Percentiles rank a stretch among this genome's conserved stretches.
phyloP scores from a whole-genome alignment of 108 stramenopile species.

The Stephanodiscus minutulus region DNA sequence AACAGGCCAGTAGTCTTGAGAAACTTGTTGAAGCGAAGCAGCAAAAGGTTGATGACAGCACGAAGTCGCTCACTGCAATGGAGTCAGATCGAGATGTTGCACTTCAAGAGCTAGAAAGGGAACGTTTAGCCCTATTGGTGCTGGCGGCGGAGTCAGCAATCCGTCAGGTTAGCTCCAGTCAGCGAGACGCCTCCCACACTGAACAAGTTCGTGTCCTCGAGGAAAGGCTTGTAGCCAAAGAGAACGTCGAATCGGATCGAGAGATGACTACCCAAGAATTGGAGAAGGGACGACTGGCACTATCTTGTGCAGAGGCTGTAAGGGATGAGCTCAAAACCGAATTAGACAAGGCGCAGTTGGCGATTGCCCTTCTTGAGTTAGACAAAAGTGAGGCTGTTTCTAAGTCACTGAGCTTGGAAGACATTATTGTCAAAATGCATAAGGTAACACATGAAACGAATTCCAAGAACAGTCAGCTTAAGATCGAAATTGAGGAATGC shows the following conservation, averaged over 20 bases:
- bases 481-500: background rate
- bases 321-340: background rate
- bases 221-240: background rate
- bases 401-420: background rate
- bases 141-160: background rate
- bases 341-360: background rate
- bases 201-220: conserved; percentile 2
- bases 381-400: background rate
- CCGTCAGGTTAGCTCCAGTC: background rate
- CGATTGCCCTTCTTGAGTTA: background rate
- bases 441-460: background rate
- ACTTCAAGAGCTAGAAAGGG: background rate
- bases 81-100: conserved; percentile 13
- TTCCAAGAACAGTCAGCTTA: background rate
- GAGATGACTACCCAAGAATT: background rate
- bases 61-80: background rate
- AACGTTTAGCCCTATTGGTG: background rate
- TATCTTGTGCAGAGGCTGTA: background rate
- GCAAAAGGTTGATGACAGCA: background rate
- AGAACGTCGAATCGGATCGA: conserved; percentile 1
- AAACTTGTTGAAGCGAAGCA: background rate
- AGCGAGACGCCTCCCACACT: too few species aligned
- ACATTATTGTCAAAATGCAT: background rate
- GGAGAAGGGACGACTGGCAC: background rate
- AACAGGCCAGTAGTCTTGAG: conserved; percentile 6